Evolutionary conservation across 441 rosid species (phyloP), one percentile per base, ranked within the genome.

Genomic region (Aquilaria agallochum): DNA sequence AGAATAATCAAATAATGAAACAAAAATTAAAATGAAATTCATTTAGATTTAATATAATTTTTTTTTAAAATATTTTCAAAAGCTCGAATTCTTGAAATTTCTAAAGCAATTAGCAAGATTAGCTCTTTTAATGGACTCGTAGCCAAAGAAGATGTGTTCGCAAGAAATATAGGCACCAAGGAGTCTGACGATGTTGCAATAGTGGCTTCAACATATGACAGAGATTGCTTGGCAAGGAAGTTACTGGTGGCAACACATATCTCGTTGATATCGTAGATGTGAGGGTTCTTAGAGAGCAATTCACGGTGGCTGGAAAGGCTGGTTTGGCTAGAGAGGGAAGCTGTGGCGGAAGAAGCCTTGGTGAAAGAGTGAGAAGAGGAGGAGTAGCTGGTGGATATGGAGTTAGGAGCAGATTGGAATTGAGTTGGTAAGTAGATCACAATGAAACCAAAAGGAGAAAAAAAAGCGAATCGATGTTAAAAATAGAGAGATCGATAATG

Each of bases 171-270:
- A 84, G 5, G 84, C 90, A 7, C 98, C 98, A 51, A 83, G 82
- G n/a, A 92, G 80, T 45, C 69, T 83, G 56, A 76, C 63, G 11
- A 92, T 80, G 68, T 88, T 86, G 2, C 74, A 68, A 69, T 88
- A 94, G 68, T 92, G 81, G 66, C 92, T 90, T 58, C 90, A 66
- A 73, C 96, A 82, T n/a, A 90, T 74, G 31, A 79, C 69, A 2
- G 90, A 65, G 6, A 92, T 53, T 82, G 87, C 62, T 76, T 70
- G 31, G 88, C 79, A 34, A 92, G 86, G 92, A 92, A 92, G 55
- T 83, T 86, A 81, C 90, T 90, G 59, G 98, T 92, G 72, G 97
- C 92, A 45, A 85, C 32, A 32, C 95, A 91, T 27, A 92, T 83
- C 63, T 89, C 98, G 68, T 88, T 60, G 80, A 89, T 68, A 72